These are phyloP conservation scores for Fusarium miscanthi DNA, from an alignment of 2,329 filamentous ascomycete species.

Conservation along the genomic window DNA sequence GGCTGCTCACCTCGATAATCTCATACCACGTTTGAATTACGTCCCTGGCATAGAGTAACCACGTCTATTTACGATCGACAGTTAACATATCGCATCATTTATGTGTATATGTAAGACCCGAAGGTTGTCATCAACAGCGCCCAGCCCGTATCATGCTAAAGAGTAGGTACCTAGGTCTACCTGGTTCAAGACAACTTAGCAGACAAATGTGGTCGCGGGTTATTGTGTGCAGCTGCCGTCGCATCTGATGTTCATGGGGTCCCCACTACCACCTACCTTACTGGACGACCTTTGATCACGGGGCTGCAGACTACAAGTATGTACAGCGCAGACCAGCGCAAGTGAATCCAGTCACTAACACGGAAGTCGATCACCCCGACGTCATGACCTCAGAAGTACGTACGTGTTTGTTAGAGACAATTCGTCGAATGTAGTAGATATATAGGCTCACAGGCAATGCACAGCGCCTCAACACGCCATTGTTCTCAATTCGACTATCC, in stretches of 20 bases:
- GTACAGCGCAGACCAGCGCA: background rate
- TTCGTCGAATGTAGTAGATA: background rate
- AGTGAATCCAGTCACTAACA: slow-evolving; percentile 34
- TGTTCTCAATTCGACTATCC: slow-evolving; percentile 11
- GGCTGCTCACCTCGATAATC: slow-evolving; percentile 13
- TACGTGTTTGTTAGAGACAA: slow-evolving; percentile 35
- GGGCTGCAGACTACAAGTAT: slow-evolving; percentile 1
- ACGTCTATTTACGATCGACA: background rate
- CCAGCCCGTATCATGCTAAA: background rate
- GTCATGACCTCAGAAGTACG: slow-evolving; percentile 46
- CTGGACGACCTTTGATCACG: slow-evolving; percentile 29
- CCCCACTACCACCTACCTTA: background rate
- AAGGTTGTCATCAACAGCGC: background rate
- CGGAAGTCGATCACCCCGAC: slow-evolving; percentile 28
- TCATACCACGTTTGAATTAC: background rate
- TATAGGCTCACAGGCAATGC: slow-evolving; percentile 24
- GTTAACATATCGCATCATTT: background rate
- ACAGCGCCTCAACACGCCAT: slow-evolving; percentile 26
- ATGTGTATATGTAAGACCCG: background rate
- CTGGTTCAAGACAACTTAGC: background rate
- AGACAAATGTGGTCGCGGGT: background rate
- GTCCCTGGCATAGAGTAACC: background rate
- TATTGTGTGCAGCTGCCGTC: background rate
- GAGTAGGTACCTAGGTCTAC: background rate
- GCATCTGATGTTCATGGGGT: background rate